Base-by-base conservation (phyloP, 192 early-diverging fungal species). In the Phlyctochytrium bullatum region DNA sequence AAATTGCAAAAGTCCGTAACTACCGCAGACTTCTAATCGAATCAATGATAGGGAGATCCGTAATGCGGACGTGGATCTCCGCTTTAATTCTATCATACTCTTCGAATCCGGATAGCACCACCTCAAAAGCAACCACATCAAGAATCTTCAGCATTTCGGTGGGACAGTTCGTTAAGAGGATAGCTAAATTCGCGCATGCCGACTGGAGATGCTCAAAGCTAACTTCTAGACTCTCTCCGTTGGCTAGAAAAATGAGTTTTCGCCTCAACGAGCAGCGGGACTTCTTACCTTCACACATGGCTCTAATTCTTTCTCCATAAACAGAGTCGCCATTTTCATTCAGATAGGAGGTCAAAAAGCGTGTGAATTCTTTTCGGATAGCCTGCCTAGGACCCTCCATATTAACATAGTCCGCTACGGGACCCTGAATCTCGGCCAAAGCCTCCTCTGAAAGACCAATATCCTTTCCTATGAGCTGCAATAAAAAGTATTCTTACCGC, bases 51-150 rank as follows among this genome's bases (percentile, higher is more conserved):
- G 94, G 94, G 53, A 97, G 75, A 60, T 94, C 91, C 14, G 92
- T 83, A 47, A 98, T 92, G 36, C 97, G 89, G 62, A 98, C 93
- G 78, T 95, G 93, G 54, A 97, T 93, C 62, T 96, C 94, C n/a
- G 83, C 72, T 36, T 91, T 88, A 79, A 98, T 95, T 36, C 88
- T 78, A 51, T 91, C 92, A 69, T 98, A 98, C 58, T 93, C 88
- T 17, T 91, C 90, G 78, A 91, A 97, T 61, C 92, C 90, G 47
- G 90, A 79, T 58, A 92, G 77, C 1, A 93, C 91, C 0, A 95
- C 93, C 50, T 96, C 93, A 64, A 94, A 87, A 0, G 97, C 97
- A 27, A 95, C 93, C 32, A 89, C 82, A 70, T 98, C 94, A 82
- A 98, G 92, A 60, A 98, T 86, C 59, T 88, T 86, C 50, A 98